Conservation (phyloP, 176 grass and related monocot species). For the Bonia amplexicaulis region DNA sequence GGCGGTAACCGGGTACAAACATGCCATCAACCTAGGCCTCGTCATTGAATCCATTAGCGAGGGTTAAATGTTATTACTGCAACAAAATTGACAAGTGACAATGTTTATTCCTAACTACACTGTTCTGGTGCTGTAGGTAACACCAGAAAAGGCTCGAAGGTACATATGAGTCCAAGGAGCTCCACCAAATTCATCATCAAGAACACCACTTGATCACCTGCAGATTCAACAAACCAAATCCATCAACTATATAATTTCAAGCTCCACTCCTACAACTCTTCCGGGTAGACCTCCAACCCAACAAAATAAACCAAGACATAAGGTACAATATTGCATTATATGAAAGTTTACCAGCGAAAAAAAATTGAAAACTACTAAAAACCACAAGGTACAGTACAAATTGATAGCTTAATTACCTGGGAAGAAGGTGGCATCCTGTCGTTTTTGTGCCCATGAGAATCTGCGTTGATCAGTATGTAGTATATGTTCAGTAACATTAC, state of each 20-base stretch:
- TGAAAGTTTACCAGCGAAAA: neutral
- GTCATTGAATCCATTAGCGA: neutral
- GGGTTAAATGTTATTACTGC: neutral
- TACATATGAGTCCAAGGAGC: slow-evolving; percentile 35
- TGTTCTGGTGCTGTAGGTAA: slow-evolving; percentile 4
- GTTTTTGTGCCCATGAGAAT: slow-evolving; percentile 76
- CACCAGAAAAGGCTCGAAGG: slow-evolving; percentile 40
- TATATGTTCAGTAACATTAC: neutral
- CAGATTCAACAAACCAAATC: neutral
- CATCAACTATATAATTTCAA: neutral
- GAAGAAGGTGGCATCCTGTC: slow-evolving; percentile 43
- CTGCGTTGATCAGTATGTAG: slow-evolving; percentile 10
- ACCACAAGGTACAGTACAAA: neutral
- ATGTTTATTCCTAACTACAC: neutral
- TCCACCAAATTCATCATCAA: slow-evolving; percentile 28
- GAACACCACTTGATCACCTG: slow-evolving; percentile 49
- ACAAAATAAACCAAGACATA: neutral
- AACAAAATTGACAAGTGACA: neutral
- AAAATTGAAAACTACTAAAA: neutral
- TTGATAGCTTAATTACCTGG: slow-evolving; percentile 32
- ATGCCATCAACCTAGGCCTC: neutral
- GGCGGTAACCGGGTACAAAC: neutral
- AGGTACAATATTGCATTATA: neutral
- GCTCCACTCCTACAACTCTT: neutral
- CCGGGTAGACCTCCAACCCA: neutral